phyloP scores from a whole-genome alignment of 2,329 filamentous ascomycete species.

The Mycosphaerella sp. region DNA sequence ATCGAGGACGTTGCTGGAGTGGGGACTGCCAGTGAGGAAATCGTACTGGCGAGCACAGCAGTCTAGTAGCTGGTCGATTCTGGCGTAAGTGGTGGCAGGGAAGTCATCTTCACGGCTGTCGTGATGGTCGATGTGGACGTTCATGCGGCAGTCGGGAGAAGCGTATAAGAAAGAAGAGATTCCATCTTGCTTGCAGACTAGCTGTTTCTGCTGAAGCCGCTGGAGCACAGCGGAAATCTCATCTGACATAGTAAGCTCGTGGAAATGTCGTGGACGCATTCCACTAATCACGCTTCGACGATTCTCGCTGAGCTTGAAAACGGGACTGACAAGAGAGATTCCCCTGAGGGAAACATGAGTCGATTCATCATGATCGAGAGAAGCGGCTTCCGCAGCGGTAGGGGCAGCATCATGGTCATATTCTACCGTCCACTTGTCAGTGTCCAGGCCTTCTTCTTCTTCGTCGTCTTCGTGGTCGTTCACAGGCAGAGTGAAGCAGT shows the following conservation, averaged over 20 bases:
- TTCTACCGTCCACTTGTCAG: not conserved
- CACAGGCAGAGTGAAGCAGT: not conserved
- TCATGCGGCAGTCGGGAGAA: not conserved
- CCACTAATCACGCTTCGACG: too few relatives aligned
- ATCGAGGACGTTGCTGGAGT: not conserved
- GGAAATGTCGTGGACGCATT: too few relatives aligned
- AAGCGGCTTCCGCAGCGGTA: not conserved
- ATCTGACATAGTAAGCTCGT: not conserved
- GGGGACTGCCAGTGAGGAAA: not conserved
- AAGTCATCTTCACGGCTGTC: not conserved
- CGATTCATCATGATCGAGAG: not conserved
- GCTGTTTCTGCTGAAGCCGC: not conserved
- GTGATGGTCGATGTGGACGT: not conserved
- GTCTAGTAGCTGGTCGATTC: not conserved
- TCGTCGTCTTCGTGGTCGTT: not conserved
- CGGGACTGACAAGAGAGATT: not conserved
- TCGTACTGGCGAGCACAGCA: constrained; percentile 6
- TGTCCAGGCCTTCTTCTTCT: too few relatives aligned
- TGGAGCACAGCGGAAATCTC: not conserved
- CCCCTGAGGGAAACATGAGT: not conserved
- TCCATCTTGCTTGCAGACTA: rapidly evolving
- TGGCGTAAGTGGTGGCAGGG: not conserved
- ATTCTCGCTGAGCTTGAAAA: not conserved
- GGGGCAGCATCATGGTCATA: not conserved
- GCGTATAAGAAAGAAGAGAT: constrained; percentile 7